These are phyloP conservation scores for Calonectria naviculata DNA, from an alignment of 2,329 filamentous ascomycete genomes.

Conservation along the genomic window DNA sequence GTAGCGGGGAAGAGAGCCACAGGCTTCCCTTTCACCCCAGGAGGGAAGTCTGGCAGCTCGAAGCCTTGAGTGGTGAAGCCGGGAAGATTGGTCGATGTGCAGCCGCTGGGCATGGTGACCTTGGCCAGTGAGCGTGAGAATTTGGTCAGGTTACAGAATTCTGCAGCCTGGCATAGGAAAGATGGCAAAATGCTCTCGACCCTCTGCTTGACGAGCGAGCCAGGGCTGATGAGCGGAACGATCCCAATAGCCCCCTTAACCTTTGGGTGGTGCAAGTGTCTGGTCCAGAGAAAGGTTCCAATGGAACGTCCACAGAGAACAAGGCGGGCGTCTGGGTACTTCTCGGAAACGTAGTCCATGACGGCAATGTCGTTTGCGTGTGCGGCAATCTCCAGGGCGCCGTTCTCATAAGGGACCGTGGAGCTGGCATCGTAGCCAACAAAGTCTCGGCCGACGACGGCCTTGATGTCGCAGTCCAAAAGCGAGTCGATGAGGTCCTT, in stretches of 20 bases:
- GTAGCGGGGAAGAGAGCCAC: conserved; percentile 3
- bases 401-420: conserved; percentile 1
- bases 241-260: conserved; percentile 12
- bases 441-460: conserved; percentile 13
- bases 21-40: not conserved
- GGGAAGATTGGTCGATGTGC: not conserved
- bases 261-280: not conserved
- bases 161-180: not conserved
- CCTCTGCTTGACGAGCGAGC: not conserved
- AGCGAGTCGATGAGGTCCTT: not conserved
- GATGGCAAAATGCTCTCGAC: not conserved
- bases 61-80: conserved; percentile 1
- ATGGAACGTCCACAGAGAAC: conserved; percentile 17
- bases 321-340: not conserved
- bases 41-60: not conserved
- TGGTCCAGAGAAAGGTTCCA: conserved; percentile 12
- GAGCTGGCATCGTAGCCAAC: conserved; percentile 18
- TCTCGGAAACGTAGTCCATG: not conserved
- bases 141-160: not conserved
- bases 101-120: not conserved
- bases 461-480: conserved; percentile 1
- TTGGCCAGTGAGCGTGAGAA: not conserved
- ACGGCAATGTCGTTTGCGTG: conserved; percentile 7
- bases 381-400: conserved; percentile 10
- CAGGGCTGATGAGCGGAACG: not conserved